Evolutionary conservation across 306 rosid species (phyloP).

Genomic region (Purshia tridentata): DNA sequence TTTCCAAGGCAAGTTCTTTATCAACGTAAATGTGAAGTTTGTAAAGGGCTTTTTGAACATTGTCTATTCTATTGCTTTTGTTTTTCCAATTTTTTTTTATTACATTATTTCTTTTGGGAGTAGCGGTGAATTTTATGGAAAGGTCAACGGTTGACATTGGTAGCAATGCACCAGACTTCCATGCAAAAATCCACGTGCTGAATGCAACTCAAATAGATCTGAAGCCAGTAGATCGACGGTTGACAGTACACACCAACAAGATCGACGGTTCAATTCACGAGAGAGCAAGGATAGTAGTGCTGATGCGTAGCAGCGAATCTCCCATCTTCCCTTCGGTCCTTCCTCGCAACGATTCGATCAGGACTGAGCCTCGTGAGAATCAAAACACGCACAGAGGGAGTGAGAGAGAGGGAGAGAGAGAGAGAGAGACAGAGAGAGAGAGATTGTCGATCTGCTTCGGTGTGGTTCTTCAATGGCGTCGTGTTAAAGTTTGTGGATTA

Average conservation of each 20-base stretch:
- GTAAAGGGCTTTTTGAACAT: too few species aligned
- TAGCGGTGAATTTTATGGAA: too few species aligned
- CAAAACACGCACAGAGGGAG: slow-evolving; percentile 9
- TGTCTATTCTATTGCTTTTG: too few species aligned
- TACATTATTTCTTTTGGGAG: too few species aligned
- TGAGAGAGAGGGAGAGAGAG: slow-evolving; percentile 35
- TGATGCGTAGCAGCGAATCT: neutral
- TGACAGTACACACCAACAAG: neutral
- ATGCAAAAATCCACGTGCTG: neutral
- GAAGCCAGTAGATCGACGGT: neutral
- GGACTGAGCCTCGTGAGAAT: neutral
- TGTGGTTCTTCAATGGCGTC: slow-evolving; percentile 41
- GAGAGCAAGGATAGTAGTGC: neutral
- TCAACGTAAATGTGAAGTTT: too few species aligned
- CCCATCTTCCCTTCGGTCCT: neutral
- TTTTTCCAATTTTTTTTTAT: too few species aligned
- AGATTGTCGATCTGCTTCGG: slow-evolving; percentile 25
- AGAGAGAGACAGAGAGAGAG: slow-evolving; percentile 33
- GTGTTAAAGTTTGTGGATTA: slow-evolving; percentile 1
- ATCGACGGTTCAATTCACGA: neutral
- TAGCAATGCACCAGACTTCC: neutral
- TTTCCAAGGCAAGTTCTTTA: too few species aligned
- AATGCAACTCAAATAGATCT: neutral
- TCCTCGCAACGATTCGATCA: neutral
- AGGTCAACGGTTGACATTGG: neutral